Evolutionary conservation across 371 early-diverging fungal species (phyloP).

Genomic region (Mortierella sp.): DNA sequence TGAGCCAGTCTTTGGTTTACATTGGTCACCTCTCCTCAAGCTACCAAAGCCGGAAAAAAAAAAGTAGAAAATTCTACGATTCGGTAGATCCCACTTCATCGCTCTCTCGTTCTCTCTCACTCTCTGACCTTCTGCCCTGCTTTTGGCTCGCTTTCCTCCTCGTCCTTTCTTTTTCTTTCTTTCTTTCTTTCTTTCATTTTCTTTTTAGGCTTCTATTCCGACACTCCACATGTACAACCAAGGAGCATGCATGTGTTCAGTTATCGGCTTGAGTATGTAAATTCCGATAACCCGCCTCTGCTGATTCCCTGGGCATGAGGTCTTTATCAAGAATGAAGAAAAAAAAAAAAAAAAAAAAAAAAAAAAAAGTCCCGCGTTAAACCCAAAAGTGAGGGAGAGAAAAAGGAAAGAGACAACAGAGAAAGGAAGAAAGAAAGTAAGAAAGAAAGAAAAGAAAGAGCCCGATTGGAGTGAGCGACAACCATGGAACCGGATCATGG

Average conservation of each 20-base stretch:
- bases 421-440: background rate
- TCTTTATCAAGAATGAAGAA: background rate
- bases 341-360: background rate
- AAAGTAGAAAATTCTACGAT: background rate
- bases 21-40: constrained; percentile 7
- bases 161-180: background rate
- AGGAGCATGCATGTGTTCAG: too few relatives aligned
- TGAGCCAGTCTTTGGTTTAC: background rate
- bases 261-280: too few relatives aligned
- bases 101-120: too few relatives aligned
- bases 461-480: background rate
- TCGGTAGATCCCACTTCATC: background rate
- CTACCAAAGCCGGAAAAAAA: constrained; percentile 3
- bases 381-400: background rate
- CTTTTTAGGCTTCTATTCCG: background rate
- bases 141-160: background rate
- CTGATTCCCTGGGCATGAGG: background rate
- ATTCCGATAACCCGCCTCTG: too few relatives aligned
- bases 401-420: background rate
- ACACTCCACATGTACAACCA: too few relatives aligned
- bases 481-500: background rate
- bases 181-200: background rate
- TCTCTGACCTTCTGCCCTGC: too few relatives aligned
- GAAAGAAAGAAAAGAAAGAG: background rate
- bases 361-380: background rate